These are phyloP conservation scores for Acanthamoeba triangularis DNA, from an alignment of 208 protist genomes.

Conservation along the genomic window DNA sequence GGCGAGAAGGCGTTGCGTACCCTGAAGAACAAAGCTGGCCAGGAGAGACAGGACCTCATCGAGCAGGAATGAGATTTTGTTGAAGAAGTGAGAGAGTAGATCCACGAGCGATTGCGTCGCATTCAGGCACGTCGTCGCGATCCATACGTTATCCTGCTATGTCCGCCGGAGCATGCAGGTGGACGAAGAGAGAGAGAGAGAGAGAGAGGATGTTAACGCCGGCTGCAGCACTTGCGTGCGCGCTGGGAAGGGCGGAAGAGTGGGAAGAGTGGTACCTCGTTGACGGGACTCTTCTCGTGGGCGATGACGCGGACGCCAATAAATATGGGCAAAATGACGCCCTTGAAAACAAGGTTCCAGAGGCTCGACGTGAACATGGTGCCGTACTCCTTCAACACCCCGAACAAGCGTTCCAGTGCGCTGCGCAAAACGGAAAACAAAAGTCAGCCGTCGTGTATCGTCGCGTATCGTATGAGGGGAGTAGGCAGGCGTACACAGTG, in stretches of 20 bases:
- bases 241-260: background rate
- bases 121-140: slow-evolving; percentile 51
- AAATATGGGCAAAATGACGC: slow-evolving; percentile 81
- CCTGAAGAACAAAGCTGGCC: slow-evolving; percentile 47
- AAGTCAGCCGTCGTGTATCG: background rate
- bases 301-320: slow-evolving; percentile 76
- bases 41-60: slow-evolving; percentile 25
- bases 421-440: background rate
- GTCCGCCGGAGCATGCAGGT: background rate
- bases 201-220: no score
- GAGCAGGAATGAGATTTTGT: slow-evolving; percentile 44
- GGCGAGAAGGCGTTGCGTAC: background rate
- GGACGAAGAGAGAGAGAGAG: no score
- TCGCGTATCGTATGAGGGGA: background rate
- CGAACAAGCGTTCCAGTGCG: slow-evolving; percentile 50
- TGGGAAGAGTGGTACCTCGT: slow-evolving; percentile 10
- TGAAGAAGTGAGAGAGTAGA: slow-evolving; percentile 35
- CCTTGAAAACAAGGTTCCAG: slow-evolving; percentile 80
- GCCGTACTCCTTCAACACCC: slow-evolving; percentile 74
- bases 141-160: slow-evolving; percentile 55
- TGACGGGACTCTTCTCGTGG: slow-evolving; percentile 34
- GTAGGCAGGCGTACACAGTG: slow-evolving; percentile 14
- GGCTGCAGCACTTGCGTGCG: no score
- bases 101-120: slow-evolving; percentile 45
- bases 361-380: slow-evolving; percentile 17